Evolutionary conservation across 2,329 filamentous ascomycete genomes (phyloP).

Genomic region (Colletotrichum sojae): DNA sequence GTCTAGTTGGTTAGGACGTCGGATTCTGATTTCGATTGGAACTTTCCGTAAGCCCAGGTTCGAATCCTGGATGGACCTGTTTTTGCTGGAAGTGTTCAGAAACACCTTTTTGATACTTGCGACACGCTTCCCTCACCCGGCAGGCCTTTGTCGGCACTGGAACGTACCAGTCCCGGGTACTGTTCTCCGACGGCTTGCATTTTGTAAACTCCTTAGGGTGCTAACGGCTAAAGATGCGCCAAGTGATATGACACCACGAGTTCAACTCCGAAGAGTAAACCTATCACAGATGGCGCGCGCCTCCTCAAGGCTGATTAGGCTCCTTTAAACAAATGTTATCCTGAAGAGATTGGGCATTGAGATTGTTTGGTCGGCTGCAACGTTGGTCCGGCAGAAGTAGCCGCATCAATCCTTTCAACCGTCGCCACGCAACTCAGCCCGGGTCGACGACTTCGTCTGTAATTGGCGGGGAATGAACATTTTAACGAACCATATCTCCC

Average conservation of each 20-base stretch:
- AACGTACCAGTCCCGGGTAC: too few relatives aligned
- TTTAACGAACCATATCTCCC: neutral
- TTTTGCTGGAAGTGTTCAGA: neutral
- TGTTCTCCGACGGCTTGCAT: too few relatives aligned
- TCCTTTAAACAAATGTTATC: neutral
- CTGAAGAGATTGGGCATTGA: neutral
- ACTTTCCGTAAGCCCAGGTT: constrained; percentile 39
- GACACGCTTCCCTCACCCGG: neutral
- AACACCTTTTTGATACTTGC: neutral
- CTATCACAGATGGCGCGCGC: neutral
- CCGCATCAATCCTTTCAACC: neutral
- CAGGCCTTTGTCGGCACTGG: too few relatives aligned
- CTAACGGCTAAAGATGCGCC: too few relatives aligned
- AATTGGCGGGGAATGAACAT: neutral
- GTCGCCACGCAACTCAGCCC: neutral
- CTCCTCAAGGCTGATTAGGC: neutral
- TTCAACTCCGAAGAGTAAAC: neutral
- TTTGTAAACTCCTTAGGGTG: too few relatives aligned
- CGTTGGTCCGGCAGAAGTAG: neutral
- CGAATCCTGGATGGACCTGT: constrained; percentile 41
- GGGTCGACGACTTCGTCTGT: neutral
- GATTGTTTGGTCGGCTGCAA: neutral
- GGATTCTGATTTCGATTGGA: constrained; percentile 34
- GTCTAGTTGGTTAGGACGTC: constrained; percentile 42
- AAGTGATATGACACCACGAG: too few relatives aligned